Base-by-base conservation (phyloP, 306 rosid genomes). In the Herpetospermum pedunculosum region DNA sequence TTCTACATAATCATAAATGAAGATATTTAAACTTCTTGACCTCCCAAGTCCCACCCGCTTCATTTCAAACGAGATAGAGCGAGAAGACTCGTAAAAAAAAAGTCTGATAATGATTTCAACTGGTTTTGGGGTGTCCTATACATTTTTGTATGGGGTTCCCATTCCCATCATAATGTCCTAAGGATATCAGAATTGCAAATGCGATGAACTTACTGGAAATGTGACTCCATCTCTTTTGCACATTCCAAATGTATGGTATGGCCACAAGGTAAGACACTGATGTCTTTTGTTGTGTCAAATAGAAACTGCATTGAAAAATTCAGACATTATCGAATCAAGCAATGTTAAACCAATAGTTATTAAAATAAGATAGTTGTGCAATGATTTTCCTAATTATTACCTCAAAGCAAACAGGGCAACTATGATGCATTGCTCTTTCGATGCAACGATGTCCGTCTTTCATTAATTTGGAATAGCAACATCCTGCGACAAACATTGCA, bases 331-430 rank as follows among this genome's bases (percentile, higher is more conserved):
- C 23, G 3, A 68, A 41, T 25, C 25, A 25, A 43, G 38, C n/a
- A 14, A 25, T 25, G 38, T 41, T 23, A 47, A 13, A 68, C 73
- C 38, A 23, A 43, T 37, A 21, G 72, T n/a, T 8, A 64, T 37
- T 41, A 19, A 52, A 23, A 62, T 60, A 62, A n/a, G 4, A 58
- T 68, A 26, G 38, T 43, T 15, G 15, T 41, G 72, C 28, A 23
- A 13, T 13, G 37, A 15, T 1, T 68, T 43, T 25, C 37, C 53
- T 43, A n/a, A n/a, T n/a, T n/a, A n/a, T n/a, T 82, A 87, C 98
- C 91, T 92, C 98, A 73, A 88, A 84, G 81, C 98, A 92, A 76
- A 92, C 86, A 9, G 98, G 88, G 63, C 98, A 92, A 80, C 88
- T 85, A 49, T 88, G 91, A 77, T 92, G 96, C 96, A 90, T 88